A percentile compares a stretch with the other conserved stretches of the same genome.
Conservation (phyloP, 257 asterid genomes). For the Hygrophila difformis region DNA sequence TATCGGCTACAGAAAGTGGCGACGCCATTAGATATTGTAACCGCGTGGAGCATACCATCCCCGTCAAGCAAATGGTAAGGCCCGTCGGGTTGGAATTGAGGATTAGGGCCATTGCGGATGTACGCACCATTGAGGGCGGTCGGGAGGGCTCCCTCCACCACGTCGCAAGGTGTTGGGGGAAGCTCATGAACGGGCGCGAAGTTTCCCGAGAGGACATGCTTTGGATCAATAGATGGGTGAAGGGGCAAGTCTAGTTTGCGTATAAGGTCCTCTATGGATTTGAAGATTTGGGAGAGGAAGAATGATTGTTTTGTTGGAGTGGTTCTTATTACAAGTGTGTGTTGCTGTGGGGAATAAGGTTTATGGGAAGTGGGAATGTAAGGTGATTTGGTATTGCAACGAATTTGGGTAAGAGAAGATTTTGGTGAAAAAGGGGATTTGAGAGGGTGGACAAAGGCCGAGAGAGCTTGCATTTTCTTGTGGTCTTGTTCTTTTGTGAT, state of each 20-base stretch:
- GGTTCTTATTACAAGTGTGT: no score
- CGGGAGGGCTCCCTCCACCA: constrained; percentile 41
- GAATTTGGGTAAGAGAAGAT: no score
- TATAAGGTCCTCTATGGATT: constrained; percentile 19
- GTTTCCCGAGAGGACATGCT: constrained; percentile 25
- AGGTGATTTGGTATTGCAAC: no score
- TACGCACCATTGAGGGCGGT: constrained; percentile 40
- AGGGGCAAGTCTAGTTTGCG: constrained; percentile 22
- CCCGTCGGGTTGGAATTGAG: constrained; percentile 42
- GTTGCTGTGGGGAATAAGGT: no score
- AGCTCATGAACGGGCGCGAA: constrained; percentile 38
- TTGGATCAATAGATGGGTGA: constrained; percentile 30
- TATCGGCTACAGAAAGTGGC: constrained; percentile 46
- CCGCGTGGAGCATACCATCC: constrained; percentile 47
- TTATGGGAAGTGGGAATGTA: no score
- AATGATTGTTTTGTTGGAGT: no score
- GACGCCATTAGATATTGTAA: constrained; percentile 29
- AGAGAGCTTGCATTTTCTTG: no score
- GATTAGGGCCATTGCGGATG: constrained; percentile 58
- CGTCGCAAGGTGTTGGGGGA: constrained; percentile 37
- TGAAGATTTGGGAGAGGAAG: constrained; percentile 3
- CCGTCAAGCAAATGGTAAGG: constrained; percentile 47
- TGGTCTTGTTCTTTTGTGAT: no score
- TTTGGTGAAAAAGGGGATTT: no score
- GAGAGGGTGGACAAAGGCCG: no score